Evolutionary conservation across 192 early-diverging fungal species (phyloP).

Genomic region (Linnemannia elongata): DNA sequence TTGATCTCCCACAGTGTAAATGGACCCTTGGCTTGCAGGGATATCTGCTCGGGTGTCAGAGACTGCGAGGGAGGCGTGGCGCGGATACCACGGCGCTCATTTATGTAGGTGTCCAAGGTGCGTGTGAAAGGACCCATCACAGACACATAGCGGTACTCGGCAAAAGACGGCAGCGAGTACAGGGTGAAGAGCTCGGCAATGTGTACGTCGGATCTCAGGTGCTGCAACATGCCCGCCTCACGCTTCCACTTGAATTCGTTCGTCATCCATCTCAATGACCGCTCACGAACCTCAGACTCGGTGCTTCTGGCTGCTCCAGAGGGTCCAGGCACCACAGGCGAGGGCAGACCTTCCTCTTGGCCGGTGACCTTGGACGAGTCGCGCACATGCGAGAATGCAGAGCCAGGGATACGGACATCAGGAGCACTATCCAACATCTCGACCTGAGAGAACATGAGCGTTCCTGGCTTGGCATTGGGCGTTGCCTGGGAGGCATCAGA

Average conservation of each 20-base stretch:
- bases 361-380: constrained; percentile 37
- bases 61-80: not conserved
- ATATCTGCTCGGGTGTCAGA: not conserved
- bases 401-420: constrained; percentile 35
- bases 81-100: constrained; percentile 19
- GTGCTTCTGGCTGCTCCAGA: constrained; percentile 21
- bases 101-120: constrained; percentile 46
- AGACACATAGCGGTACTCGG: constrained; percentile 51
- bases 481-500: constrained; percentile 40
- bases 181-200: constrained; percentile 43
- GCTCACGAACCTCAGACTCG: constrained; percentile 47
- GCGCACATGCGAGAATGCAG: constrained; percentile 46
- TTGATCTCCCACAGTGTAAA: constrained; percentile 39
- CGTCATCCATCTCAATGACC: constrained; percentile 46
- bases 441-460: constrained; percentile 49
- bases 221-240: constrained; percentile 55
- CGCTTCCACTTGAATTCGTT: constrained; percentile 54
- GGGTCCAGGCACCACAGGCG: constrained; percentile 39
- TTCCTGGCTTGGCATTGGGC: constrained; percentile 39
- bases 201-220: constrained; percentile 33
- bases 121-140: constrained; percentile 48
- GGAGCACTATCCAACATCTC: constrained; percentile 37
- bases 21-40: constrained; percentile 13
- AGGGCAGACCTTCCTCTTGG: constrained; percentile 32
- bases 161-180: constrained; percentile 29